phyloP scores from a whole-genome alignment of 1,284 basidiomycete genomes.

The Microbotryum intermedium region DNA sequence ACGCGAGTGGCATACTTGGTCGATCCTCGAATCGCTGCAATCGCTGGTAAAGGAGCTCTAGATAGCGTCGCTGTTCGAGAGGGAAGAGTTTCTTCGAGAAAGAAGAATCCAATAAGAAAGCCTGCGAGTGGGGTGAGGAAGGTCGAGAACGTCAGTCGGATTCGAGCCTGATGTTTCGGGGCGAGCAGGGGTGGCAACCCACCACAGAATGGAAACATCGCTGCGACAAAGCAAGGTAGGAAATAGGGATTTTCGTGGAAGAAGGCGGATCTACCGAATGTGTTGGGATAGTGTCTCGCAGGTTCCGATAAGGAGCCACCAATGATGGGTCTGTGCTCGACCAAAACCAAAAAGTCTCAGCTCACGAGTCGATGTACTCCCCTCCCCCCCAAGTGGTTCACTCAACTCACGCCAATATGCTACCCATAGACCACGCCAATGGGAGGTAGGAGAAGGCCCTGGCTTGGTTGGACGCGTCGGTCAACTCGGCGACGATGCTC shows the following conservation, averaged over 20 bases:
- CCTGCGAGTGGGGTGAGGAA: neutral
- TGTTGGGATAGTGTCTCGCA: conserved; percentile 31
- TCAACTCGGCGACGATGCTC: conserved; percentile 35
- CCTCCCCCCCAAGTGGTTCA: neutral
- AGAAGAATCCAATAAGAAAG: conserved; percentile 36
- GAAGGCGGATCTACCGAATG: conserved; percentile 28
- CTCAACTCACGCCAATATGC: conserved; percentile 24
- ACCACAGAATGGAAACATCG: conserved; percentile 32
- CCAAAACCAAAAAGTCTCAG: neutral
- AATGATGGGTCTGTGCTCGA: conserved; percentile 19
- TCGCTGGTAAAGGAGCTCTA: neutral
- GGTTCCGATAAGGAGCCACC: conserved; percentile 37
- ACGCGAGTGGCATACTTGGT: conserved; percentile 2
- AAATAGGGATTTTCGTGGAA: conserved; percentile 37
- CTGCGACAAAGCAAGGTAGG: conserved; percentile 39
- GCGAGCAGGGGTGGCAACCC: neutral
- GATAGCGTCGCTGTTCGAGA: too few species aligned
- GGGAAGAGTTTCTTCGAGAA: conserved; percentile 37
- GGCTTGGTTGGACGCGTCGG: conserved; percentile 32
- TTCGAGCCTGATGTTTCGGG: neutral
- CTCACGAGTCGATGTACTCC: too few species aligned
- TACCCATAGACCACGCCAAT: conserved; percentile 27
- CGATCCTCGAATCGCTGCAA: neutral
- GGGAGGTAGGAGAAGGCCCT: conserved; percentile 31
- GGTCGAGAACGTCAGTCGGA: neutral